phyloP scores from a whole-genome alignment of 2,329 filamentous ascomycete species.

The Geoglossum cookeanum region DNA sequence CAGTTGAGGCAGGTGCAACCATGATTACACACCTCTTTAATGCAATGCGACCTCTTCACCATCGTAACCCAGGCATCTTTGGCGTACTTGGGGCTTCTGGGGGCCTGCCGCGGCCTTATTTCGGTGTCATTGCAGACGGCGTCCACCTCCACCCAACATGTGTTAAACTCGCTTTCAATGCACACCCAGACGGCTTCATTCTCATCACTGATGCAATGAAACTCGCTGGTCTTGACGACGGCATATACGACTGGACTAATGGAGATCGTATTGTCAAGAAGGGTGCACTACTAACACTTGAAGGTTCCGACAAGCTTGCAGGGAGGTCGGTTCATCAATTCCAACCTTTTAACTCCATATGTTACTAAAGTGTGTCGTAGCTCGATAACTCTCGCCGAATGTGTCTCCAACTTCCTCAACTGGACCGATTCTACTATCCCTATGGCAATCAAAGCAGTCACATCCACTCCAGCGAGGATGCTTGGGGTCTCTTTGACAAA shows the following conservation, averaged over 20 bases:
- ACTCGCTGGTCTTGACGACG: conserved; percentile 65
- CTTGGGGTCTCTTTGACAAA: conserved; percentile 48
- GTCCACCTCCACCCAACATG: conserved; percentile 79
- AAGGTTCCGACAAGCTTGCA: conserved; percentile 62
- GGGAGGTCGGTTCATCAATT: conserved; percentile 23
- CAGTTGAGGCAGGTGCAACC: conserved; percentile 54
- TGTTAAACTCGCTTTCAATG: conserved; percentile 74
- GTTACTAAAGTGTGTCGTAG: conserved; percentile 19
- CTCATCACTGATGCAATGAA: conserved; percentile 89
- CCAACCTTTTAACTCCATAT: background rate
- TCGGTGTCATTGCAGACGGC: conserved; percentile 78
- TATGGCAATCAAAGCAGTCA: conserved; percentile 52
- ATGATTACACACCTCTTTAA: conserved; percentile 95
- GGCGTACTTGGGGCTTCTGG: conserved; percentile 40
- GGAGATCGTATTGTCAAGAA: conserved; percentile 47
- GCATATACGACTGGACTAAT: conserved; percentile 73
- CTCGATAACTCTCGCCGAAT: conserved; percentile 58
- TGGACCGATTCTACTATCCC: conserved; percentile 53
- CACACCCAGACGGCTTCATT: conserved; percentile 68
- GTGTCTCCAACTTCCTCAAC: conserved; percentile 60
- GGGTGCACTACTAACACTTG: conserved; percentile 52
- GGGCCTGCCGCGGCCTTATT: conserved; percentile 43
- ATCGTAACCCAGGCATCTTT: conserved; percentile 81
- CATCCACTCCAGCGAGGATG: conserved; percentile 59
- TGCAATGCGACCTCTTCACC: conserved; percentile 76